Percentiles rank a stretch among this genome's conserved stretches.
These are phyloP conservation scores for Russula abietina DNA, from an alignment of 768 basidiomycete genomes.

Conservation along the genomic window DNA sequence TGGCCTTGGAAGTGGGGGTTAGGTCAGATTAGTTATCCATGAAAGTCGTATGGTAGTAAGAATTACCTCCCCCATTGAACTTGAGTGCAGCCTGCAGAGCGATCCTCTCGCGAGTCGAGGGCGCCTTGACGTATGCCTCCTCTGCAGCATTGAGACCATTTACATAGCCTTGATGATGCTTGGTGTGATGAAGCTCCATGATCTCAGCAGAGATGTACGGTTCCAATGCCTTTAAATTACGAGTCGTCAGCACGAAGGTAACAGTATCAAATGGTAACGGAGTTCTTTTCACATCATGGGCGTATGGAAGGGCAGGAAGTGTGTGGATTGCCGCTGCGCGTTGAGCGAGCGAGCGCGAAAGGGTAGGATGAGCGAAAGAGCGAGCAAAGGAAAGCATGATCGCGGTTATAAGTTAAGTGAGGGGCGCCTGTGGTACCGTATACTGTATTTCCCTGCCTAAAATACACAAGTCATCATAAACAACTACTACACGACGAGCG, in stretches of 20 bases:
- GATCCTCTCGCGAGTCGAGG: constrained; percentile 69
- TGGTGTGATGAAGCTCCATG: constrained; percentile 89
- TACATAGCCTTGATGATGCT: constrained; percentile 92
- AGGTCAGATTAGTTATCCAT: neutral
- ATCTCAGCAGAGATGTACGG: constrained; percentile 88
- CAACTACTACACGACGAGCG: constrained; percentile 12
- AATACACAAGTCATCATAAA: constrained; percentile 8
- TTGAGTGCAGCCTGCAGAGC: constrained; percentile 86
- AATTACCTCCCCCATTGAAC: constrained; percentile 89
- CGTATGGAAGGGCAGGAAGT: constrained; percentile 73
- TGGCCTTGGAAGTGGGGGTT: constrained; percentile 49
- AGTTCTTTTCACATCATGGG: constrained; percentile 54
- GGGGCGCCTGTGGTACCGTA: neutral
- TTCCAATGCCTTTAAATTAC: constrained; percentile 68
- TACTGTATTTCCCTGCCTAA: neutral
- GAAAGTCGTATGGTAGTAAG: neutral
- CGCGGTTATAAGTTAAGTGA: neutral
- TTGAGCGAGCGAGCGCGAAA: constrained; percentile 40
- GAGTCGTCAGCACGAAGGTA: constrained; percentile 8
- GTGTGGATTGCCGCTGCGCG: constrained; percentile 51
- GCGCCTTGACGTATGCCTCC: constrained; percentile 62
- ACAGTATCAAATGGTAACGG: neutral
- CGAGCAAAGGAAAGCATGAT: constrained; percentile 3
- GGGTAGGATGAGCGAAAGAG: neutral
- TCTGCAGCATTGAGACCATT: constrained; percentile 92